A percentile compares a stretch with the other conserved stretches of the same genome.
phyloP scores from a whole-genome alignment of 306 rosid species.

The Mucuna pruriens region DNA sequence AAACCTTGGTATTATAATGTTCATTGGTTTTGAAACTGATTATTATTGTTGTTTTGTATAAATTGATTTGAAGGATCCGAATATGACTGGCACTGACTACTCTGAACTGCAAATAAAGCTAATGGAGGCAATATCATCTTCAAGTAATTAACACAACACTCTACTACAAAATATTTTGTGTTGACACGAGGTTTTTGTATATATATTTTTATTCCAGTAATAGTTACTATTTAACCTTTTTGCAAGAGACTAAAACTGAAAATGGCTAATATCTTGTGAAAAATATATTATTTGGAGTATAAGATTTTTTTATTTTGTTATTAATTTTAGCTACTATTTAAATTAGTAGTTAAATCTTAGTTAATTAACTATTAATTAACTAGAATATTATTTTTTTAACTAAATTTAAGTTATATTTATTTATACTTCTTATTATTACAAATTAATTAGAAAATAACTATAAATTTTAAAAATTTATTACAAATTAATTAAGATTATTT shows the following conservation, averaged over 20 bases:
- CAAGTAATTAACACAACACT: slow-evolving; percentile 30
- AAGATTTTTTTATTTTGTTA: too few relatives aligned
- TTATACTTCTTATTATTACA: too few relatives aligned
- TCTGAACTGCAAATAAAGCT: slow-evolving; percentile 61
- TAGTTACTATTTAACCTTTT: background rate
- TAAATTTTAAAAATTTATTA: too few relatives aligned
- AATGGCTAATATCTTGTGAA: slow-evolving; percentile 5
- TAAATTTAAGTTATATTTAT: too few relatives aligned
- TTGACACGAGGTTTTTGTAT: background rate
- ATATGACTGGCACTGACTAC: slow-evolving; percentile 30
- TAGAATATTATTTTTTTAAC: too few relatives aligned
- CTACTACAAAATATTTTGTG: background rate
- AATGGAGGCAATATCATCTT: slow-evolving; percentile 44
- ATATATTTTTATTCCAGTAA: background rate
- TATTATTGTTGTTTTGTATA: background rate
- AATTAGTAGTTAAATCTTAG: too few relatives aligned
- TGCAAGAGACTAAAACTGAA: slow-evolving; percentile 31
- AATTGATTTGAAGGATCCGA: slow-evolving; percentile 42
- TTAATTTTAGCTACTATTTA: too few relatives aligned
- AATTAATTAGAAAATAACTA: too few relatives aligned
- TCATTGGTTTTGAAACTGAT: background rate
- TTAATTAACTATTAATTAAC: too few relatives aligned
- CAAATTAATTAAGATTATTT: too few relatives aligned
- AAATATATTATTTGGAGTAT: background rate
- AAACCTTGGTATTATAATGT: too few relatives aligned